Conservation (phyloP, 108 stramenopile species). For the Asterionellopsis glacialis region DNA sequence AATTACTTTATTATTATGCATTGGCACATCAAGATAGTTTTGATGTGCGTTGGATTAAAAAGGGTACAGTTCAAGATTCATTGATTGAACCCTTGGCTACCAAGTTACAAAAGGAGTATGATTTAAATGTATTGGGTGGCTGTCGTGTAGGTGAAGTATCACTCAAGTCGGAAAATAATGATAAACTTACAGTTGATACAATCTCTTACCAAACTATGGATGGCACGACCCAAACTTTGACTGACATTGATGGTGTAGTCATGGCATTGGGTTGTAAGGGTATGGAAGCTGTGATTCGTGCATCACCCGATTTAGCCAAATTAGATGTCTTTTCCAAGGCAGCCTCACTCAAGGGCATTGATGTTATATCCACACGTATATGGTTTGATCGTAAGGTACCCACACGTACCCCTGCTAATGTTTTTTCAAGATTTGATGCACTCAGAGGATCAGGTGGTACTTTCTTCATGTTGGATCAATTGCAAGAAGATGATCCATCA, state of each 20-base stretch:
- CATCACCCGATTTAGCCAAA: slow-evolving; percentile 66
- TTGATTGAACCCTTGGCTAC: slow-evolving; percentile 79
- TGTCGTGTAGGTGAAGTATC: slow-evolving; percentile 69
- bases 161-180: slow-evolving; percentile 16
- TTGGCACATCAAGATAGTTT: slow-evolving; percentile 92
- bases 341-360: slow-evolving; percentile 77
- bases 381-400: slow-evolving; percentile 80
- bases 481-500: slow-evolving; percentile 59
- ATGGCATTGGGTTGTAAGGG: slow-evolving; percentile 82
- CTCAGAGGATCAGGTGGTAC: slow-evolving; percentile 88
- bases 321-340: slow-evolving; percentile 63
- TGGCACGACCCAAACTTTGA: slow-evolving; percentile 37
- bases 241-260: slow-evolving; percentile 73
- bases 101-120: slow-evolving; percentile 39
- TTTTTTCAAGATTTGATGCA: slow-evolving; percentile 84
- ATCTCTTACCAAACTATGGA: slow-evolving; percentile 35
- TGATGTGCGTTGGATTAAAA: slow-evolving; percentile 92
- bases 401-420: slow-evolving; percentile 89
- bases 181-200: background rate
- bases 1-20: slow-evolving; percentile 92
- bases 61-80: slow-evolving; percentile 81
- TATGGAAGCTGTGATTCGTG: slow-evolving; percentile 73
- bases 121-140: slow-evolving; percentile 69
- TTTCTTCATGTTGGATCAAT: slow-evolving; percentile 92
- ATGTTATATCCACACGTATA: slow-evolving; percentile 78